phyloP scores from a whole-genome alignment of 23 red algal genomes.

The Gracilaria gracilis region DNA sequence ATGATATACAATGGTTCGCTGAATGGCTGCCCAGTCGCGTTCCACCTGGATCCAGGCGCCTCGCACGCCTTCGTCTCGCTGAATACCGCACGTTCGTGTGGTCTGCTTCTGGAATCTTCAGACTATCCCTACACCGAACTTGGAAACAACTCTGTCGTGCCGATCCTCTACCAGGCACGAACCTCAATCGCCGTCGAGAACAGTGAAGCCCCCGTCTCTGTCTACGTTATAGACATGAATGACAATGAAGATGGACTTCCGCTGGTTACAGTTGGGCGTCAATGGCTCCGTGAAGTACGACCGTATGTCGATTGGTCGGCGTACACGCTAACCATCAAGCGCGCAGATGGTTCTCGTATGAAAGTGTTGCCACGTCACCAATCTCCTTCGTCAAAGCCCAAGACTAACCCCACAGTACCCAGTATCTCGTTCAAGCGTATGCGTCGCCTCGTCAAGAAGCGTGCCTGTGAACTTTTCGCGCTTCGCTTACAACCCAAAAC shows the following conservation, averaged over 20 bases:
- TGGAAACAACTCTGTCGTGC: background rate
- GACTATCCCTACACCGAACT: background rate
- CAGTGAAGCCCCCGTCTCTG: background rate
- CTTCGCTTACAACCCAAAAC: background rate
- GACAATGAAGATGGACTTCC: background rate
- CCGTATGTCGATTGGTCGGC: background rate
- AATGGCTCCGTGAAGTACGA: background rate
- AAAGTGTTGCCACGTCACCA: background rate
- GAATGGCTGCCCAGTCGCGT: background rate
- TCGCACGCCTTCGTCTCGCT: slow-evolving; percentile 28
- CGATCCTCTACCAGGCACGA: background rate
- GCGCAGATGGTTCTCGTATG: background rate
- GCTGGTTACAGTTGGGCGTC: background rate
- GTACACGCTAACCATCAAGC: slow-evolving; percentile 3
- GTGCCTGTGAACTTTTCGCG: background rate
- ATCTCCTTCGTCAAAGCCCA: background rate
- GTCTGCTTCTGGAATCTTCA: background rate
- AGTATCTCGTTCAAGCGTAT: background rate
- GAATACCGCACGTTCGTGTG: background rate
- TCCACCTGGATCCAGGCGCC: slow-evolving; percentile 27
- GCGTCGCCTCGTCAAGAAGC: background rate
- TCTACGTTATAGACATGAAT: slow-evolving; percentile 19
- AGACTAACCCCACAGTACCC: background rate
- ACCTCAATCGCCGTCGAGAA: background rate
- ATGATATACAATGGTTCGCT: background rate